These are phyloP conservation scores for Penicillium polonicum DNA, from an alignment of 2,329 filamentous ascomycete genomes.

Conservation along the genomic window DNA sequence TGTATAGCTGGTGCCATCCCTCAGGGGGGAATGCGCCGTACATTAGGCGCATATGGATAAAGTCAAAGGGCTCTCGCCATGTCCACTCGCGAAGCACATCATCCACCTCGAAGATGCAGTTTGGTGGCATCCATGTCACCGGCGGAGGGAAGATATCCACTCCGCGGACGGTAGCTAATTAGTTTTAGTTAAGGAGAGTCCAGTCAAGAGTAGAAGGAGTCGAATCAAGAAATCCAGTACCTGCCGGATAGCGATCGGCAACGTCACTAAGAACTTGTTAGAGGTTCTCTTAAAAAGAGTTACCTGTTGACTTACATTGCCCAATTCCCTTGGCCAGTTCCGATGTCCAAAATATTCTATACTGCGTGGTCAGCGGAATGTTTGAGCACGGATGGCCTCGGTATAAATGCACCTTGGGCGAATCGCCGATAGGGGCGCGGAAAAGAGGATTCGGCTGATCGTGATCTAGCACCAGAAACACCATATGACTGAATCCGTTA, in stretches of 20 bases:
- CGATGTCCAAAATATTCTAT: slow-evolving; percentile 20
- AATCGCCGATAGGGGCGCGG: slow-evolving; percentile 15
- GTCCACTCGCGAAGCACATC: slow-evolving; percentile 26
- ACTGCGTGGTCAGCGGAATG: not conserved
- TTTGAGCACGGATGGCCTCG: not conserved
- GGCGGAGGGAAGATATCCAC: slow-evolving; percentile 27
- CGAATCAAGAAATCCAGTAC: not conserved
- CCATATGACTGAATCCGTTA: slow-evolving; percentile 13
- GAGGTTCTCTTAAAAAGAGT: not conserved
- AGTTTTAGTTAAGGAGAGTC: not conserved
- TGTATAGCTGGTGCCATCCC: slow-evolving; percentile 6
- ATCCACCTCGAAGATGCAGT: slow-evolving; percentile 30
- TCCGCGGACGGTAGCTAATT: slow-evolving; percentile 16
- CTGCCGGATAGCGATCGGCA: slow-evolving; percentile 7
- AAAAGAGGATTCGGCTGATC: slow-evolving; percentile 15
- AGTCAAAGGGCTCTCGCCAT: slow-evolving; percentile 24
- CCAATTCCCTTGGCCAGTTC: slow-evolving; percentile 20
- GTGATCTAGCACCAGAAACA: slow-evolving; percentile 20
- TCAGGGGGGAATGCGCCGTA: slow-evolving; percentile 10
- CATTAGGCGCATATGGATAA: slow-evolving; percentile 25
- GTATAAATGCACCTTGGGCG: slow-evolving; percentile 13
- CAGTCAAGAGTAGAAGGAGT: not conserved
- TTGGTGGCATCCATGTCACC: slow-evolving; percentile 25
- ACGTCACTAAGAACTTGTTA: slow-evolving; percentile 6
- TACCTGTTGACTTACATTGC: slow-evolving; percentile 14